phyloP scores from a whole-genome alignment of 192 early-diverging fungal genomes.

The Coemansia sp. region DNA sequence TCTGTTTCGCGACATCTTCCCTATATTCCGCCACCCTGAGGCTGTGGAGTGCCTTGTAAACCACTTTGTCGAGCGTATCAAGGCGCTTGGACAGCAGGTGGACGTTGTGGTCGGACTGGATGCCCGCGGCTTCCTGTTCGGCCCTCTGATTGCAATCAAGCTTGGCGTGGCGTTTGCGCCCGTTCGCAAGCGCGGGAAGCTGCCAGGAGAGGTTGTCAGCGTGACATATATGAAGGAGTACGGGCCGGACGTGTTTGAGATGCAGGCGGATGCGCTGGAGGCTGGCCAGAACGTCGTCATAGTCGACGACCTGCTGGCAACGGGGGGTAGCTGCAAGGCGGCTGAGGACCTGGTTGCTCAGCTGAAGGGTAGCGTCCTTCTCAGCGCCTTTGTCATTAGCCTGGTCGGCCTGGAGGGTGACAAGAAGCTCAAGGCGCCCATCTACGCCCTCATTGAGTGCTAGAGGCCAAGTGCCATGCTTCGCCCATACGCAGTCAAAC shows the following conservation, averaged over 20 bases:
- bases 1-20: constrained; percentile 95
- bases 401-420: constrained; percentile 81
- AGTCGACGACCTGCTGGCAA: constrained; percentile 96
- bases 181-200: constrained; percentile 94
- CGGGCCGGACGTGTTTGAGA: constrained; percentile 92
- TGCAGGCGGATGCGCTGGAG: constrained; percentile 77
- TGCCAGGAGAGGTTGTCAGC: constrained; percentile 71
- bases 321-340: constrained; percentile 79
- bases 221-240: constrained; percentile 94
- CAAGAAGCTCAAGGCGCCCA: constrained; percentile 73
- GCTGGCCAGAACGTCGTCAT: constrained; percentile 82
- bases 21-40: constrained; percentile 90
- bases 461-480: no score
- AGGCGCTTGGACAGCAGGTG: constrained; percentile 62
- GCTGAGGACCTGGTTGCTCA: constrained; percentile 79
- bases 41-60: constrained; percentile 88
- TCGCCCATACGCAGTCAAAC: not conserved
- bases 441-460: constrained; percentile 81
- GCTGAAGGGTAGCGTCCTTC: constrained; percentile 68
- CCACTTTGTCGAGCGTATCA: constrained; percentile 82
- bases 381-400: constrained; percentile 92
- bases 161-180: constrained; percentile 90
- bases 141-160: constrained; percentile 84
- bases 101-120: constrained; percentile 95
- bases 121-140: constrained; percentile 96